phyloP scores from a whole-genome alignment of 495 filamentous ascomycete genomes.

The Sabuloglossum arenarium region DNA sequence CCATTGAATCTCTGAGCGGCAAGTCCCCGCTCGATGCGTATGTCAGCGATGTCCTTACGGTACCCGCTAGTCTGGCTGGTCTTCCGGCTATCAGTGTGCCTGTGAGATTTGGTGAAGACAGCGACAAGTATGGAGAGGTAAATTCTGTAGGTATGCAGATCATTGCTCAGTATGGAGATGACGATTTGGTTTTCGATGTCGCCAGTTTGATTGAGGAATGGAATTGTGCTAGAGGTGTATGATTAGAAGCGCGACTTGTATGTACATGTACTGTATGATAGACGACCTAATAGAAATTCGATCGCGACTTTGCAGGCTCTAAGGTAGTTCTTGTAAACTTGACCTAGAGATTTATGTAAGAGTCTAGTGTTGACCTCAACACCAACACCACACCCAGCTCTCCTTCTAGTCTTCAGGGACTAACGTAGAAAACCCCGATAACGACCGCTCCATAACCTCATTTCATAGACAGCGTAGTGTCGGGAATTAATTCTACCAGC shows the following conservation, averaged over 20 bases:
- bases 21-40: slow-evolving; percentile 37
- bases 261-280: too few relatives aligned
- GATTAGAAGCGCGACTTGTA: background rate
- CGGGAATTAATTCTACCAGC: too few relatives aligned
- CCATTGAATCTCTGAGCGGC: slow-evolving; percentile 24
- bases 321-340: too few relatives aligned
- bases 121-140: slow-evolving; percentile 16
- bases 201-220: slow-evolving; percentile 25
- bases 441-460: too few relatives aligned
- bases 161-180: slow-evolving; percentile 80
- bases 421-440: too few relatives aligned
- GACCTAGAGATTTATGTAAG: too few relatives aligned
- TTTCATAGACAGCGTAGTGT: too few relatives aligned
- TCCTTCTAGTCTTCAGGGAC: too few relatives aligned
- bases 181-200: slow-evolving; percentile 38
- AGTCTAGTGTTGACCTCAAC: too few relatives aligned
- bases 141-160: slow-evolving; percentile 54
- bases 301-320: too few relatives aligned
- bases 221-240: background rate
- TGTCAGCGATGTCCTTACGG: slow-evolving; percentile 87
- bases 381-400: too few relatives aligned
- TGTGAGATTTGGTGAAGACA: slow-evolving; percentile 21
- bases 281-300: too few relatives aligned
- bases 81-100: slow-evolving; percentile 79
- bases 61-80: slow-evolving; percentile 83